phyloP scores from a whole-genome alignment of 768 basidiomycete genomes.

The Pleurotus djamor region DNA sequence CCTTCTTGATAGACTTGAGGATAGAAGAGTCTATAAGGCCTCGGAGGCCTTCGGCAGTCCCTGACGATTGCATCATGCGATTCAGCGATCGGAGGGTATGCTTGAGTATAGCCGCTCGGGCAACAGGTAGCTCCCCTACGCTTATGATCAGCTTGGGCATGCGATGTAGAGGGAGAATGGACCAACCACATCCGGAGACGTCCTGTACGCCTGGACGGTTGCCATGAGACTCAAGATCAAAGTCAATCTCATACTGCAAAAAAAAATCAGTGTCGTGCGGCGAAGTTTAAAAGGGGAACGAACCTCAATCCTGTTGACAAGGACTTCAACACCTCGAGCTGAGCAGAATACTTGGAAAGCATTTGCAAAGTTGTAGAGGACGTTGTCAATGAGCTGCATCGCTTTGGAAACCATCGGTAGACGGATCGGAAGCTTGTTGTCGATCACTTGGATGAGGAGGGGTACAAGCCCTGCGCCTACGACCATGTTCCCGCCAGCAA shows the following conservation, averaged over 20 bases:
- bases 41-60: slow-evolving; percentile 90
- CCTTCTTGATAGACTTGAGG: slow-evolving; percentile 81
- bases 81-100: slow-evolving; percentile 90
- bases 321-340: slow-evolving; percentile 77
- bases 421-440: slow-evolving; percentile 68
- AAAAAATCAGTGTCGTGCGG: slow-evolving; percentile 10
- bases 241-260: slow-evolving; percentile 66
- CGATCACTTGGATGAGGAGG: slow-evolving; percentile 84
- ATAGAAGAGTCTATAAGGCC: slow-evolving; percentile 91
- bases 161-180: background rate
- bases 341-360: slow-evolving; percentile 87
- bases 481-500: slow-evolving; percentile 88
- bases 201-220: slow-evolving; percentile 40
- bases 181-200: slow-evolving; percentile 50
- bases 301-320: slow-evolving; percentile 89
- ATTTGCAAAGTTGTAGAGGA: slow-evolving; percentile 85
- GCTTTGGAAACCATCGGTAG: slow-evolving; percentile 83
- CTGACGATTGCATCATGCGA: slow-evolving; percentile 96
- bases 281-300: slow-evolving; percentile 16
- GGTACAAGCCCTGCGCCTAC: slow-evolving; percentile 92
- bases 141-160: slow-evolving; percentile 2
- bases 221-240: slow-evolving; percentile 58
- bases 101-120: slow-evolving; percentile 81
- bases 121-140: slow-evolving; percentile 70
- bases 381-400: slow-evolving; percentile 89